phyloP scores from a whole-genome alignment of 2,329 filamentous ascomycete genomes.

The Aureobasidium melanogenum region DNA sequence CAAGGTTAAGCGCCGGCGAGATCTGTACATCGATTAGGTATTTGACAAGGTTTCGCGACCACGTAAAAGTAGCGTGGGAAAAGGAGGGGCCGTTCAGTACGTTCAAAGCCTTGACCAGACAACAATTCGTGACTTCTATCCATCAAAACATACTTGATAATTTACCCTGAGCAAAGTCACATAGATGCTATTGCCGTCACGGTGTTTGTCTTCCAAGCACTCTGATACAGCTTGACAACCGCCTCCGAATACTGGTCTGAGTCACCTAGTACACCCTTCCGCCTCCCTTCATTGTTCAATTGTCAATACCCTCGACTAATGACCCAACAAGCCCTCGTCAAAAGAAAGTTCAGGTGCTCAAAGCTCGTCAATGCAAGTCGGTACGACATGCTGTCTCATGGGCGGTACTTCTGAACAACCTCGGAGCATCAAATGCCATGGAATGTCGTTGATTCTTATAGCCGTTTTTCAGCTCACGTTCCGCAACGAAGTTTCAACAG shows the following conservation, averaged over 20 bases:
- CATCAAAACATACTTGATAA: background rate
- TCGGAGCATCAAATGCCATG: background rate
- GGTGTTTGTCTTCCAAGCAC: background rate
- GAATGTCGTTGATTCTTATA: slow-evolving; percentile 2
- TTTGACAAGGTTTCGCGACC: background rate
- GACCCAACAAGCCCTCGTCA: background rate
- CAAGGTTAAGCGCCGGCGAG: slow-evolving; percentile 6
- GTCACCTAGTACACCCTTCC: background rate
- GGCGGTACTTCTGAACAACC: background rate
- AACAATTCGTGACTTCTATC: background rate
- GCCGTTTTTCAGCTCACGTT: background rate
- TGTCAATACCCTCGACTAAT: background rate
- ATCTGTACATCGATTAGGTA: background rate
- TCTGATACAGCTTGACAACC: background rate
- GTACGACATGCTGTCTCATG: background rate
- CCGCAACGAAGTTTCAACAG: background rate
- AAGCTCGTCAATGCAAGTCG: background rate
- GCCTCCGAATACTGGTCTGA: background rate
- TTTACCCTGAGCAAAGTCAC: background rate
- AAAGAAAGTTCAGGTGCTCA: background rate
- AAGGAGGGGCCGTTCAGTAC: background rate
- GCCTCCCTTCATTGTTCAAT: background rate
- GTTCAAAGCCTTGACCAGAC: background rate
- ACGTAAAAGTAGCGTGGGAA: slow-evolving; percentile 3
- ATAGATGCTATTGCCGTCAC: background rate